A percentile compares a stretch with the other conserved stretches of the same genome.
Evolutionary conservation across 371 early-diverging fungal species (phyloP).

Genomic region (Lichtheimia corymbifera): DNA sequence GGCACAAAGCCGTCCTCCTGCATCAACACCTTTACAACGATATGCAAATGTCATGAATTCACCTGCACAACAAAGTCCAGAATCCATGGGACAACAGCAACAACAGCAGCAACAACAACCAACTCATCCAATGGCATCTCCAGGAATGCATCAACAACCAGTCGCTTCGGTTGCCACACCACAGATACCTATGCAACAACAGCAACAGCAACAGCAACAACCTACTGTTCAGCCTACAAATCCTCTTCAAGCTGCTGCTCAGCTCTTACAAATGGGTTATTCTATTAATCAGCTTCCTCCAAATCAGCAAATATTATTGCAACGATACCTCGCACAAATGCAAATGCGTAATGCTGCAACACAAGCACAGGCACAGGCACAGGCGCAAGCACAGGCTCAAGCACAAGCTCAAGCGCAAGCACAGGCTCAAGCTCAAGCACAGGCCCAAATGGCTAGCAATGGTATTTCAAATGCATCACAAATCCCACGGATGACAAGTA

Average conservation of each 20-base stretch:
- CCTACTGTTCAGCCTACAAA: conserved; percentile 16
- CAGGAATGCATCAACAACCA: conserved; percentile 15
- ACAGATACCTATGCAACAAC: conserved; percentile 1
- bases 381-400: conserved; percentile 17
- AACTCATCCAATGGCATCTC: conserved; percentile 5
- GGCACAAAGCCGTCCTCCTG: conserved; percentile 21
- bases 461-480: conserved; percentile 7
- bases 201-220: conserved; percentile 18
- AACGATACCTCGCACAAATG: conserved; percentile 42
- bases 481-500: conserved; percentile 8
- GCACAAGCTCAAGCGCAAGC: conserved; percentile 8
- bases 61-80: conserved; percentile 11
- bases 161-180: not conserved
- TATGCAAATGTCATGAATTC: conserved; percentile 26
- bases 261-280: conserved; percentile 46
- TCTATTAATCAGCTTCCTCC: conserved; percentile 35
- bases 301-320: conserved; percentile 36
- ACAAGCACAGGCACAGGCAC: conserved; percentile 11
- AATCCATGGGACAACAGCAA: conserved; percentile 1
- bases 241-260: conserved; percentile 36
- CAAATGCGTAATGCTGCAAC: conserved; percentile 39
- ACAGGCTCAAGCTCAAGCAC: conserved; percentile 14
- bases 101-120: conserved; percentile 7
- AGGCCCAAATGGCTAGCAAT: conserved; percentile 4
- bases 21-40: conserved; percentile 28